Evolutionary conservation across 805 yeast species (phyloP).

Genomic region (Geotrichum ghanense): DNA sequence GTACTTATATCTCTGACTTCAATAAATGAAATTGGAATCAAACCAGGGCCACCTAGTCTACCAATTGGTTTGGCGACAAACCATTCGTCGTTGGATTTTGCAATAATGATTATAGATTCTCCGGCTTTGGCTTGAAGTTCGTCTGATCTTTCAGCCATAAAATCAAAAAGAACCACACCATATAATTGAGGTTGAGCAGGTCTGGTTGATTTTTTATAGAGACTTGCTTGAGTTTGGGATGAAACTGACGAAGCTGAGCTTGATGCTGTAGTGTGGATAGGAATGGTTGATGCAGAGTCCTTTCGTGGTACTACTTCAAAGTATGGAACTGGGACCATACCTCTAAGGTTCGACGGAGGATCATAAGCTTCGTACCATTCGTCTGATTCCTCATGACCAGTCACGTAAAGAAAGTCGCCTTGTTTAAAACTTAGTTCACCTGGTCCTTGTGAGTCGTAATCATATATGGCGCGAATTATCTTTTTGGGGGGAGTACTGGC

Average conservation of each 20-base stretch:
- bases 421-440: conserved; percentile 67
- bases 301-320: conserved; percentile 56
- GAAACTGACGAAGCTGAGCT: neutral
- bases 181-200: conserved; percentile 38
- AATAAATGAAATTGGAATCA: conserved; percentile 86
- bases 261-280: conserved; percentile 14
- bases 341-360: conserved; percentile 65
- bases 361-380: conserved; percentile 83
- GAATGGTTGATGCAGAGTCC: conserved; percentile 21
- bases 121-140: conserved; percentile 79
- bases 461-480: conserved; percentile 72
- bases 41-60: conserved; percentile 92
- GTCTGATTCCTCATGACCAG: conserved; percentile 43
- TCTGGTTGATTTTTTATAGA: neutral
- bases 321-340: conserved; percentile 78
- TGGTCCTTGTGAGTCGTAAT: conserved; percentile 66
- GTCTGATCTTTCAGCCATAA: conserved; percentile 70
- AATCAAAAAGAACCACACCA: conserved; percentile 79
- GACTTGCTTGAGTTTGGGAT: neutral
- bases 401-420: conserved; percentile 86
- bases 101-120: conserved; percentile 85
- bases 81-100: conserved; percentile 96
- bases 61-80: conserved; percentile 95
- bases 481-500: conserved; percentile 52
- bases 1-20: conserved; percentile 70